These are phyloP conservation scores for Massariosphaeria phaeospora DNA, from an alignment of 495 filamentous ascomycete genomes.

Conservation along the genomic window DNA sequence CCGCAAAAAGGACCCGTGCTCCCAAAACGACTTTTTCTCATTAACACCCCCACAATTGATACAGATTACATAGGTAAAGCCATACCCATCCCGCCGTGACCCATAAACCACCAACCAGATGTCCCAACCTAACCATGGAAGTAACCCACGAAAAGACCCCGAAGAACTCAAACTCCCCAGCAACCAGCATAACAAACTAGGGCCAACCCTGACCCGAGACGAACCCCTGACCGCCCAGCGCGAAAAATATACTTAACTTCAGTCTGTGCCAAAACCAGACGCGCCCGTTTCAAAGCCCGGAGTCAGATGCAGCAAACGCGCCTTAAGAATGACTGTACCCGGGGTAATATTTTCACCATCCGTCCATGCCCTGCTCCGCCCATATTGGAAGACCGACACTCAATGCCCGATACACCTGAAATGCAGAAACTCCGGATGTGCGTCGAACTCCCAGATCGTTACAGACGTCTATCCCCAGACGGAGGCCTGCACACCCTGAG, in stretches of 20 bases:
- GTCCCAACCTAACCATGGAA: not conserved
- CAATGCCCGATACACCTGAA: conserved; percentile 36
- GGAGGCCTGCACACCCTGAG: conserved; percentile 41
- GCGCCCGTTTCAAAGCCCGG: conserved; percentile 10
- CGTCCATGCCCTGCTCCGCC: conserved; percentile 27
- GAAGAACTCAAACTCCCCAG: not conserved
- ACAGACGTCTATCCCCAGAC: conserved; percentile 40
- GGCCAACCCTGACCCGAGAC: conserved; percentile 5
- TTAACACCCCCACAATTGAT: conserved; percentile 25
- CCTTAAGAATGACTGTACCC: conserved; percentile 20
- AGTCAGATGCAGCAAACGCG: conserved; percentile 19
- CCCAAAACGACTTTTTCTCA: conserved; percentile 27
- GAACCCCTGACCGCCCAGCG: not conserved
- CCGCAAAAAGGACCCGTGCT: not conserved
- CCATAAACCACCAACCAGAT: conserved; percentile 1
- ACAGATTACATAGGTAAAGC: conserved; percentile 13
- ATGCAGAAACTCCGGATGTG: conserved; percentile 39
- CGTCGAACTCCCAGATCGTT: conserved; percentile 30
- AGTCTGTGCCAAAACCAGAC: conserved; percentile 6
- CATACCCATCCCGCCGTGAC: not conserved
- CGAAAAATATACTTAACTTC: not conserved
- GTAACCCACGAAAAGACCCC: not conserved
- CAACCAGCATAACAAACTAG: conserved; percentile 2
- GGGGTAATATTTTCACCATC: conserved; percentile 28
- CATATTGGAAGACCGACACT: conserved; percentile 33